These are phyloP conservation scores for Capsicum baccatum DNA, from an alignment of 257 asterid genomes.

Conservation along the genomic window DNA sequence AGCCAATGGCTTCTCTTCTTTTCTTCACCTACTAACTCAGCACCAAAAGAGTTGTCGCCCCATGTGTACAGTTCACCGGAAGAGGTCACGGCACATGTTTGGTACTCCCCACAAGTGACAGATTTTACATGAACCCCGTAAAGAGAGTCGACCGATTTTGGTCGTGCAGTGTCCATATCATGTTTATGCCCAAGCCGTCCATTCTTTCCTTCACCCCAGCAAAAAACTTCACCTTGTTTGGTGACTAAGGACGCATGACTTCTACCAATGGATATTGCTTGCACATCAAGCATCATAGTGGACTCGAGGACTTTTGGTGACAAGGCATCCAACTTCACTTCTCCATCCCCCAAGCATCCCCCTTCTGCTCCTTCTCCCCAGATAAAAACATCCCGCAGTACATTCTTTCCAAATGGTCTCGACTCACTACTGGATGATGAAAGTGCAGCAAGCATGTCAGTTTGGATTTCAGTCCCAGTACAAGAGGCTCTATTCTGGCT, in stretches of 20 bases:
- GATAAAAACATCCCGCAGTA: constrained; percentile 51
- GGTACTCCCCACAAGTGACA: too few species aligned
- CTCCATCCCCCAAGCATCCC: constrained; percentile 42
- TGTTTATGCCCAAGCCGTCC: constrained; percentile 58
- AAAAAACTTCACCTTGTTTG: constrained; percentile 55
- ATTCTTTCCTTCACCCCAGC: constrained; percentile 57
- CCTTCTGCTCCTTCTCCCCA: constrained; percentile 60
- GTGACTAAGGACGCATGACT: constrained; percentile 55
- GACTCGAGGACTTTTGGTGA: constrained; percentile 54
- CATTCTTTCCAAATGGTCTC: constrained; percentile 30
- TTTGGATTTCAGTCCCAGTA: constrained; percentile 28
- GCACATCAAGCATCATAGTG: constrained; percentile 51
- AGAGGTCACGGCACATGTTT: too few species aligned
- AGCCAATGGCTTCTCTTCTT: too few species aligned
- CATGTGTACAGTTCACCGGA: too few species aligned
- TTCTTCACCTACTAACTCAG: too few species aligned
- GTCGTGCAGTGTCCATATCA: constrained; percentile 42
- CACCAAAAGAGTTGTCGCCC: too few species aligned
- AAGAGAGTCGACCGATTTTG: constrained; percentile 48
- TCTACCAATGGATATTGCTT: constrained; percentile 43
- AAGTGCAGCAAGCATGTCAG: constrained; percentile 31
- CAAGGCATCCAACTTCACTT: constrained; percentile 47
- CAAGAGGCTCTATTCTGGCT: constrained; percentile 31
- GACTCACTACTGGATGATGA: constrained; percentile 29
- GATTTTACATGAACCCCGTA: constrained; percentile 33